A percentile compares a stretch with the other conserved stretches of the same genome.
These are phyloP conservation scores for Aspergillus hiratsukae DNA, from an alignment of 2,329 filamentous ascomycete genomes.

Conservation along the genomic window DNA sequence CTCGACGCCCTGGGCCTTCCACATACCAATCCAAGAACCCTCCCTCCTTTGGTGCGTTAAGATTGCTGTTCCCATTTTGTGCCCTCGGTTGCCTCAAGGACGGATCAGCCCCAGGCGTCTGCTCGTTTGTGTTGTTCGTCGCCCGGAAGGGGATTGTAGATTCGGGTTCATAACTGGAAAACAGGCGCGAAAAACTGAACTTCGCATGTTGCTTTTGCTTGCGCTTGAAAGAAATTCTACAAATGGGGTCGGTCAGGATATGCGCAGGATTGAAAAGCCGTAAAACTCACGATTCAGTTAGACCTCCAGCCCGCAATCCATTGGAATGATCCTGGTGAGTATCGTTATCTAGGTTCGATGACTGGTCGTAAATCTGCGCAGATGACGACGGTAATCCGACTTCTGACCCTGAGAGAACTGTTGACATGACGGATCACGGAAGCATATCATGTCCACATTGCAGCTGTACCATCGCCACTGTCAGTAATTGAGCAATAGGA, in stretches of 20 bases:
- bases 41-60: conserved; percentile 37
- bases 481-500: conserved; percentile 6
- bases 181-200: conserved; percentile 39
- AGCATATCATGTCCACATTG: conserved; percentile 16
- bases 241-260: conserved; percentile 3
- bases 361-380: conserved; percentile 8
- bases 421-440: conserved; percentile 24
- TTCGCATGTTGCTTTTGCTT: conserved; percentile 38
- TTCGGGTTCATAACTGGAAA: conserved; percentile 27
- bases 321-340: conserved; percentile 6
- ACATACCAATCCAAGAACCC: conserved; percentile 71
- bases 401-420: conserved; percentile 19
- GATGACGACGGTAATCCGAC: conserved; percentile 13
- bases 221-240: conserved; percentile 41
- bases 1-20: conserved; percentile 81
- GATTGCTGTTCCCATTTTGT: conserved; percentile 19
- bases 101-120: conserved; percentile 23
- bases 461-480: conserved; percentile 11
- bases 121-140: conserved; percentile 22
- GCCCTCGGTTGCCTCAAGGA: conserved; percentile 19
- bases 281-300: conserved; percentile 32
- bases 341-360: conserved; percentile 19
- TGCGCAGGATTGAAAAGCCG: not conserved
- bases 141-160: conserved; percentile 19
- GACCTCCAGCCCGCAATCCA: conserved; percentile 27